These are phyloP conservation scores for Leishmania martiniquensis DNA, from an alignment of 208 protist species.

Conservation along the genomic window DNA sequence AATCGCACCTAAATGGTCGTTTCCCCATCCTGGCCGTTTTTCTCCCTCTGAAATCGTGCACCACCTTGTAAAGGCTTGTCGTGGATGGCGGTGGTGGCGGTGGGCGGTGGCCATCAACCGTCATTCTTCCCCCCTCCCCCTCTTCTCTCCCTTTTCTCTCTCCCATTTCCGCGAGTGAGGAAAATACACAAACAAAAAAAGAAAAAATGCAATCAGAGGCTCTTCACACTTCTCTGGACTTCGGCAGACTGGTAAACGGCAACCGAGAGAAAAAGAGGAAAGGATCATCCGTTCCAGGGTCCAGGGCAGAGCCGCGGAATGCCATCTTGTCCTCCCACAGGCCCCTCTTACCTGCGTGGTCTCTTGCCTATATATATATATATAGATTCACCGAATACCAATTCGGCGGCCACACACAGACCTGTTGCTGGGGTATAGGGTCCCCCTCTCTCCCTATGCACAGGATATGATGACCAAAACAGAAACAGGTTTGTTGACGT, in stretches of 20 bases:
- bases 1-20: neutral
- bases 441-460: too few species aligned
- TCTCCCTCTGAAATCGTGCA: neutral
- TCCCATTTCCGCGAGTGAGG: neutral
- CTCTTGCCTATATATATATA: neutral
- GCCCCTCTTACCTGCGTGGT: neutral
- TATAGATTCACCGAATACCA: neutral
- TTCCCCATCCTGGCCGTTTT: neutral
- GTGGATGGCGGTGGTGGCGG: too few species aligned
- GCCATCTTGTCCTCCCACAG: neutral
- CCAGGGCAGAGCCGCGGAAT: neutral
- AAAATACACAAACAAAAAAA: too few species aligned
- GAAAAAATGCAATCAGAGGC: neutral
- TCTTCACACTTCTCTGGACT: neutral
- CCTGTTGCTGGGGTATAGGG: too few species aligned
- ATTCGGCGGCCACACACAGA: too few species aligned
- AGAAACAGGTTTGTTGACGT: too few species aligned
- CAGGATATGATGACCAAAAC: too few species aligned
- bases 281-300: neutral
- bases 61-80: neutral
- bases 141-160: neutral
- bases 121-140: too few species aligned
- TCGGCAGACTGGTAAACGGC: neutral
- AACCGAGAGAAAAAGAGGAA: neutral
- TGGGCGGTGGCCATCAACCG: too few species aligned